These are phyloP conservation scores for Aspergillus novofumigatus DNA, from an alignment of 2,329 filamentous ascomycete genomes.

Conservation along the genomic window DNA sequence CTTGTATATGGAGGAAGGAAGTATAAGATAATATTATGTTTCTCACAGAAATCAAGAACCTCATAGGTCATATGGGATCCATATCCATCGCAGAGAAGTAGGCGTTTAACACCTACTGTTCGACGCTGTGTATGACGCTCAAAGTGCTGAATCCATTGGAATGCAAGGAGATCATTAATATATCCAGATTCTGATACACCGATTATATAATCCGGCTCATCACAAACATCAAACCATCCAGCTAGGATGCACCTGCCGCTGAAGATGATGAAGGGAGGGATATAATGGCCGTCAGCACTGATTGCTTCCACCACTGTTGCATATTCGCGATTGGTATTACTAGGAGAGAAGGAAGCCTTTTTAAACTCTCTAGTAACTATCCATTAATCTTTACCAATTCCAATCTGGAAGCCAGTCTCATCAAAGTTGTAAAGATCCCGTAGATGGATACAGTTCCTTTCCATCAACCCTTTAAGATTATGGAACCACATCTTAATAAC, in stretches of 20 bases:
- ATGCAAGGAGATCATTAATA: neutral
- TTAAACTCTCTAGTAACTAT: neutral
- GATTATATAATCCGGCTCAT: neutral
- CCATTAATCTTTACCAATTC: neutral
- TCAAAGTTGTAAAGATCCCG: neutral
- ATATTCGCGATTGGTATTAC: neutral
- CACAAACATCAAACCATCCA: neutral
- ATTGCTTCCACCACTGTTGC: neutral
- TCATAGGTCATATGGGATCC: neutral
- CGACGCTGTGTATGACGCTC: neutral
- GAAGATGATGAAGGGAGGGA: neutral
- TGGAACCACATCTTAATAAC: neutral
- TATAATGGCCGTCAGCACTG: neutral
- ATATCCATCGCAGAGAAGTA: neutral
- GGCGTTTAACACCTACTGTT: neutral
- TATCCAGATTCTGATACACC: neutral
- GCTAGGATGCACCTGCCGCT: neutral
- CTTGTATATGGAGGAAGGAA: neutral
- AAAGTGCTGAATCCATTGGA: neutral
- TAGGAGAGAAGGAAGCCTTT: neutral
- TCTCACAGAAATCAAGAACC: neutral
- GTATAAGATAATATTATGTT: neutral
- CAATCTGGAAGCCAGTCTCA: neutral
- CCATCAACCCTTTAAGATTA: neutral
- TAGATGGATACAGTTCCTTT: neutral